Evolutionary conservation across 2,329 filamentous ascomycete species (phyloP).

Genomic region (Ceratocystis smalleyi): DNA sequence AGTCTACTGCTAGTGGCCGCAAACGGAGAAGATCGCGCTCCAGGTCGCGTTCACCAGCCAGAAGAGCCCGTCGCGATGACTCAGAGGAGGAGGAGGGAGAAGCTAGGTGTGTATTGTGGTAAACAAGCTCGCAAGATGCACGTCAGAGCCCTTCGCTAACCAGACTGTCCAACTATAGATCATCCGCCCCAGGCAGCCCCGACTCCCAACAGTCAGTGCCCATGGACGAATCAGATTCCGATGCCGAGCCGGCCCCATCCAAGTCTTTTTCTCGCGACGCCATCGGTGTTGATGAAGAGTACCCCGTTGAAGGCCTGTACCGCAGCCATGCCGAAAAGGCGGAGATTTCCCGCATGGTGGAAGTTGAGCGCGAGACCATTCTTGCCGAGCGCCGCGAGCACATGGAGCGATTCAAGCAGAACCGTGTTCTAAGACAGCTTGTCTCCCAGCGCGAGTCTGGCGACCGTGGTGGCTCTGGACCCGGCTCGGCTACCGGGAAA

Average conservation of each 20-base stretch:
- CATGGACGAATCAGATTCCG: slow-evolving; percentile 77
- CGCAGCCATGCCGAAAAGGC: slow-evolving; percentile 57
- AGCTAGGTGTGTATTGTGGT: slow-evolving; percentile 31
- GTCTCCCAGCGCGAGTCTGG: slow-evolving; percentile 50
- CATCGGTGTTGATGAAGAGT: slow-evolving; percentile 40
- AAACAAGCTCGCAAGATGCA: neutral
- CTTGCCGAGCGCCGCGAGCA: slow-evolving; percentile 75
- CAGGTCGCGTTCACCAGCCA: slow-evolving; percentile 27
- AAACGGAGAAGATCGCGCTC: slow-evolving; percentile 8
- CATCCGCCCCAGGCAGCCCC: slow-evolving; percentile 51
- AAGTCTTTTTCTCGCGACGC: slow-evolving; percentile 33
- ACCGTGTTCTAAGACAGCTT: slow-evolving; percentile 63
- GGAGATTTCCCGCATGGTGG: slow-evolving; percentile 69
- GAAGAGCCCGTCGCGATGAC: slow-evolving; percentile 24
- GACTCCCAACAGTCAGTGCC: slow-evolving; percentile 66
- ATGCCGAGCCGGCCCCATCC: slow-evolving; percentile 32
- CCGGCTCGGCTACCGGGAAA: slow-evolving; percentile 32
- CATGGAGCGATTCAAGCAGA: slow-evolving; percentile 68
- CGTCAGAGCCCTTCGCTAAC: neutral
- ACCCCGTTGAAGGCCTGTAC: slow-evolving; percentile 80
- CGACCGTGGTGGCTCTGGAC: slow-evolving; percentile 33
- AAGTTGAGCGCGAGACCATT: slow-evolving; percentile 80
- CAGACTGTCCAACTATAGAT: slow-evolving; percentile 32
- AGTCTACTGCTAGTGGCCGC: neutral
- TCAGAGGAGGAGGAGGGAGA: slow-evolving; percentile 56